Evolutionary conservation across 441 rosid genomes (phyloP).

Genomic region (Kokia cookei): DNA sequence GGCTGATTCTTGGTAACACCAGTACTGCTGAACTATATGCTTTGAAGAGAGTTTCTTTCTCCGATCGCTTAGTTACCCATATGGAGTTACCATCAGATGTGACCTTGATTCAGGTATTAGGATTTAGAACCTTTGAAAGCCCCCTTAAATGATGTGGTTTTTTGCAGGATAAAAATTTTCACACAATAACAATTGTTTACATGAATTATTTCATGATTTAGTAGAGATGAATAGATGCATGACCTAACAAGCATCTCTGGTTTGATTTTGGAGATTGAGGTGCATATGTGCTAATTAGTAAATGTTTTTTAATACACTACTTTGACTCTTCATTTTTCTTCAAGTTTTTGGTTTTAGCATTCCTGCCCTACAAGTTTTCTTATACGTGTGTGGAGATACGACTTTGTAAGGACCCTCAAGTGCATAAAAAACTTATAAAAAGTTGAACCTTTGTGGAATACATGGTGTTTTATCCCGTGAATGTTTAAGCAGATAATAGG

Average conservation of each 20-base stretch:
- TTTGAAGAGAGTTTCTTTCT: constrained; percentile 83
- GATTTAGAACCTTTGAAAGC: constrained; percentile 17
- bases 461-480: neutral
- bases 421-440: neutral
- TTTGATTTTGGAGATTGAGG: neutral
- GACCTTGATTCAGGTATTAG: constrained; percentile 46
- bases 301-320: neutral
- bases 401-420: neutral
- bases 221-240: neutral
- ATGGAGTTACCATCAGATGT: constrained; percentile 58
- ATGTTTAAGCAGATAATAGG: too few species aligned
- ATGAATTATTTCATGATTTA: neutral
- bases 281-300: neutral
- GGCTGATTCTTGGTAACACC: constrained; percentile 83
- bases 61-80: constrained; percentile 52
- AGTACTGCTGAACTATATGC: constrained; percentile 71
- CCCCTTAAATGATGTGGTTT: neutral
- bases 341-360: neutral
- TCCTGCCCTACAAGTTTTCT: neutral
- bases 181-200: neutral
- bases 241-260: neutral
- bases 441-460: neutral
- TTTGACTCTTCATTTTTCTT: neutral
- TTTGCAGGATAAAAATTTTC: neutral
- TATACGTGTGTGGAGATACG: neutral